These are phyloP conservation scores for Uronychia setigera DNA, from an alignment of 73 alveolate genomes.

Conservation along the genomic window DNA sequence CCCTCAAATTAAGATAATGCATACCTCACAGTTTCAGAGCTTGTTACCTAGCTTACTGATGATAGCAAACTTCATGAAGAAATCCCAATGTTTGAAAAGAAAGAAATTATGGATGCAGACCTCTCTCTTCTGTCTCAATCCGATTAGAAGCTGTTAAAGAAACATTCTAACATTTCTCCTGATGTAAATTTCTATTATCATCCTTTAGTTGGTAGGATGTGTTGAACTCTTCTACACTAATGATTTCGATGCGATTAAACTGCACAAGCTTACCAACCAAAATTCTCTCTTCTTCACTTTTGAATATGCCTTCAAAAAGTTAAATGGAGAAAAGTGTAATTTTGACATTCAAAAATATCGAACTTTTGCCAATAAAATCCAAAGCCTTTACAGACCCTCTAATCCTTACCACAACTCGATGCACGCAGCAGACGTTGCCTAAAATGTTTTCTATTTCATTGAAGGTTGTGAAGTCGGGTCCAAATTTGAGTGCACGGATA, in stretches of 20 bases:
- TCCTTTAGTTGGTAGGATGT: background rate
- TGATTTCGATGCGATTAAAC: slow-evolving; percentile 36
- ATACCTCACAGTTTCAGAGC: background rate
- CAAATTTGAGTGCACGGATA: background rate
- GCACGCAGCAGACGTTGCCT: slow-evolving; percentile 39
- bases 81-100: background rate
- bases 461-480: background rate
- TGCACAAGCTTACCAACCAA: slow-evolving; percentile 18
- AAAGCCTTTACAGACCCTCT: background rate
- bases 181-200: background rate
- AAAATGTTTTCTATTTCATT: slow-evolving; percentile 9
- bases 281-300: slow-evolving; percentile 45
- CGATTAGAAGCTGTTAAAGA: background rate
- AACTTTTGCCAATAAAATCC: slow-evolving; percentile 7
- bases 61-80: background rate
- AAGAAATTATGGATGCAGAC: background rate
- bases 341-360: background rate
- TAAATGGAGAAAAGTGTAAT: background rate
- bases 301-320: slow-evolving; percentile 35
- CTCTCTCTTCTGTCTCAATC: background rate
- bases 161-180: background rate
- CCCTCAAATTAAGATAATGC: background rate
- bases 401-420: slow-evolving; percentile 34
- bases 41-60: background rate
- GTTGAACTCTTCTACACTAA: slow-evolving; percentile 4